A percentile compares a stretch with the other conserved stretches of the same genome.
phyloP scores from a whole-genome alignment of 768 basidiomycete species.

The Leccinum variicolor region DNA sequence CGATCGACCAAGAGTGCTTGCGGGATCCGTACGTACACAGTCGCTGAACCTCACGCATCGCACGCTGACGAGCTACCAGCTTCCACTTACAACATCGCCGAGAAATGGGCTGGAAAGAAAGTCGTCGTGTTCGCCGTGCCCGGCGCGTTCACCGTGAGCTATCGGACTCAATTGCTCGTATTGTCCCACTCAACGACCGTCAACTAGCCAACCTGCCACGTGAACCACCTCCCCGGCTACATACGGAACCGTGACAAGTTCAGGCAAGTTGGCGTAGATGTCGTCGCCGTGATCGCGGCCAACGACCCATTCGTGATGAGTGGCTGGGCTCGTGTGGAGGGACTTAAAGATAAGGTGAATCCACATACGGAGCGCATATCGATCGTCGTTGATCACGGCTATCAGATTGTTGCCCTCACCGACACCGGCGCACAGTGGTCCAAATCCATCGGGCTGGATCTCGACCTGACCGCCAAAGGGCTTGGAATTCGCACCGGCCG shows the following conservation, averaged over 20 bases:
- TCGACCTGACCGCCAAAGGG: constrained; percentile 48
- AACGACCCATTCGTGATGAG: constrained; percentile 61
- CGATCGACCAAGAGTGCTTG: constrained; percentile 48
- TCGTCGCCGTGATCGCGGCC: constrained; percentile 52
- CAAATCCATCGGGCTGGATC: constrained; percentile 47
- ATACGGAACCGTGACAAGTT: constrained; percentile 44
- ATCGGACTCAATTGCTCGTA: not conserved
- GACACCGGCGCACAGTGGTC: constrained; percentile 59
- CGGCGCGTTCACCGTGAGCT: constrained; percentile 75
- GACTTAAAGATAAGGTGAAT: constrained; percentile 63
- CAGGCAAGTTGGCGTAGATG: constrained; percentile 50
- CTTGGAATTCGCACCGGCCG: constrained; percentile 59
- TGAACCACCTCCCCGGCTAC: constrained; percentile 45
- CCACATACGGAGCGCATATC: constrained; percentile 25
- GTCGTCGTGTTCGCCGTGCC: constrained; percentile 77
- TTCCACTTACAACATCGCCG: constrained; percentile 44
- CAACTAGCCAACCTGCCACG: constrained; percentile 39
- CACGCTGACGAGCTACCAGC: constrained; percentile 34
- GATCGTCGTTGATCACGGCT: not conserved
- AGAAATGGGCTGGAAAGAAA: constrained; percentile 78
- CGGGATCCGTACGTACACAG: constrained; percentile 54
- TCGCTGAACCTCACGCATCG: not conserved
- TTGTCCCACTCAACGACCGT: not conserved
- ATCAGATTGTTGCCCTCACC: constrained; percentile 56
- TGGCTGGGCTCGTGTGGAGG: constrained; percentile 57